Base-by-base conservation (phyloP, 345 rosid species). In the Triadica sebifera region DNA sequence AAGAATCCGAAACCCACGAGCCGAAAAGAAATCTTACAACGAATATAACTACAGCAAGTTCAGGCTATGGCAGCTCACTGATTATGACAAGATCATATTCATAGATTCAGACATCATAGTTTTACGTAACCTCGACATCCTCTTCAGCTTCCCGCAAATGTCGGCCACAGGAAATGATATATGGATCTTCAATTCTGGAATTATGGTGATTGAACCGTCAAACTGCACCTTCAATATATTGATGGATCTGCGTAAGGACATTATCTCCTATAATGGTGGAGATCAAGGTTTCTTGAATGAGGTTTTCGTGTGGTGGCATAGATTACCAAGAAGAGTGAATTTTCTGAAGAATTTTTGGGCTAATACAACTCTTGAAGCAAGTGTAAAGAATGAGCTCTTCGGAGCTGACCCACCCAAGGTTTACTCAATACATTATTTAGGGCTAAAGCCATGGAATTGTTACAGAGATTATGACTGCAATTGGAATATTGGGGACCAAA, bases 191-290 rank as follows among this genome's bases (percentile, higher is more conserved):
- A 95, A 95, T 67, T 95, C 98, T 0, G 96, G 98, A 1, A 77
- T 93, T n/a, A 95, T 95, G 99, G 94, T 95, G 60, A 81, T 93
- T 25, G 97, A 95, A 83, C 99, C 99, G 10, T 93, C 98, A 20
- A 93, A 90, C n/a, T 95, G 99, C 80, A 91, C 94, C 0, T 95
- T 93, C 78, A 72, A 71, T 55, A 71, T 74, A 39, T 71, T 95
- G 29, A 91, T 95, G 98, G 83, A 80, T 49, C 86, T 68, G 12
- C 86, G 92, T 3, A 68, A 66, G 43, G 90, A 93, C 55, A 86
- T 95, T 38, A 84, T 95, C 39, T 95, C 98, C 16, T 93, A 95
- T 79, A 95, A 95, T 51, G 99, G 99, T 0, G 99, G 99, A 1
- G 97, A 93, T 85, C 99, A 85, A 72, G 98, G 97, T 50, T 94